phyloP scores from a whole-genome alignment of 768 basidiomycete species.

The Sarcomyxa edulis region DNA sequence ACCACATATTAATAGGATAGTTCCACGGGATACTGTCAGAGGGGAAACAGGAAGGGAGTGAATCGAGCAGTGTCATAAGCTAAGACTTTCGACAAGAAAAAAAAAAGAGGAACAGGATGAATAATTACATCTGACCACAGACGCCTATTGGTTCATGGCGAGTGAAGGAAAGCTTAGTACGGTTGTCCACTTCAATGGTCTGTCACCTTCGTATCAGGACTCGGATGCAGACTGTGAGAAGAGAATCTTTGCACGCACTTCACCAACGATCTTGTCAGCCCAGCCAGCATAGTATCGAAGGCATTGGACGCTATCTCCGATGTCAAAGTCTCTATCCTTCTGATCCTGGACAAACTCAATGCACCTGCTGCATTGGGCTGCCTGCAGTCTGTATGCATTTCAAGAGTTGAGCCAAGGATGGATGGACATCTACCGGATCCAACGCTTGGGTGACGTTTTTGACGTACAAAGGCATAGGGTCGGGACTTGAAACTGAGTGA shows the following conservation, averaged over 20 bases:
- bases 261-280: conserved; percentile 91
- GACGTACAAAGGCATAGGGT: too few species aligned
- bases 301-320: conserved; percentile 72
- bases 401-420: too few species aligned
- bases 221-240: not conserved
- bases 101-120: conserved; percentile 1
- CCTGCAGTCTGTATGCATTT: too few species aligned
- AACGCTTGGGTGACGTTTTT: too few species aligned
- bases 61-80: too few species aligned
- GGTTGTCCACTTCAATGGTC: conserved; percentile 79
- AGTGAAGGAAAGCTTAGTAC: conserved; percentile 79
- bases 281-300: conserved; percentile 92
- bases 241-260: conserved; percentile 42
- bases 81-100: conserved; percentile 2
- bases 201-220: too few species aligned
- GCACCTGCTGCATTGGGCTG: too few species aligned
- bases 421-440: too few species aligned
- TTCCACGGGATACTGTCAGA: conserved; percentile 89
- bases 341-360: too few species aligned
- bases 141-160: conserved; percentile 91
- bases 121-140: conserved; percentile 88
- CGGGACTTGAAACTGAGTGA: too few species aligned
- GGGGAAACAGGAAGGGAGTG: too few species aligned
- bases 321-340: conserved; percentile 84
- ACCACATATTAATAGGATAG: conserved; percentile 88